Evolutionary conservation across 257 asterid species (phyloP).

Genomic region (Haberlea rhodopensis): DNA sequence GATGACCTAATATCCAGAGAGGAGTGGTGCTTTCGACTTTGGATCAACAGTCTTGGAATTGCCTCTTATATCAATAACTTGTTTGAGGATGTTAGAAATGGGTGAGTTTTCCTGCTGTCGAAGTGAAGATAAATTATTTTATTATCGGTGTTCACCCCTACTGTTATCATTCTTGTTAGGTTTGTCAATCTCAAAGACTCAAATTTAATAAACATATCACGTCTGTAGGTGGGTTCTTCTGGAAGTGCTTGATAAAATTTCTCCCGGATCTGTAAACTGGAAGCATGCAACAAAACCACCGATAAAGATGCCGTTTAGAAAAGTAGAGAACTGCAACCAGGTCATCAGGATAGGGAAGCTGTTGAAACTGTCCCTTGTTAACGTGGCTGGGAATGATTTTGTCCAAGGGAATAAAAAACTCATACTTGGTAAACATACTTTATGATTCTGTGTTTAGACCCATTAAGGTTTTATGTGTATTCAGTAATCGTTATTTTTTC

Average conservation of each 20-base stretch:
- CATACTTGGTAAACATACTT: constrained; percentile 71
- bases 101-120: constrained; percentile 50
- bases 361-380: constrained; percentile 83
- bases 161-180: constrained; percentile 17
- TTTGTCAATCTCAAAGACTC: constrained; percentile 6
- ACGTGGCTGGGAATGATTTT: constrained; percentile 93
- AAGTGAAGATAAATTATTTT: not conserved
- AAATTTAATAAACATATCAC: constrained; percentile 10
- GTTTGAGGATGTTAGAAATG: constrained; percentile 92
- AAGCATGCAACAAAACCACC: constrained; percentile 94
- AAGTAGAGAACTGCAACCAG: constrained; percentile 97
- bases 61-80: constrained; percentile 75
- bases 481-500: too few relatives aligned
- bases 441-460: constrained; percentile 4
- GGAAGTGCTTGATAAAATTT: constrained; percentile 82
- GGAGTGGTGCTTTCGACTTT: constrained; percentile 94
- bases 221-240: constrained; percentile 77
- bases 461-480: constrained; percentile 6
- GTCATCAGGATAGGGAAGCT: constrained; percentile 78
- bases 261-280: constrained; percentile 86
- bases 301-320: constrained; percentile 89
- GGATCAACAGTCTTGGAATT: constrained; percentile 97
- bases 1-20: constrained; percentile 92
- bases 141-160: constrained; percentile 18
- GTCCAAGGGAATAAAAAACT: constrained; percentile 98